Conservation (phyloP, 2,329 filamentous ascomycete species). For the Cladosporium phlei region DNA sequence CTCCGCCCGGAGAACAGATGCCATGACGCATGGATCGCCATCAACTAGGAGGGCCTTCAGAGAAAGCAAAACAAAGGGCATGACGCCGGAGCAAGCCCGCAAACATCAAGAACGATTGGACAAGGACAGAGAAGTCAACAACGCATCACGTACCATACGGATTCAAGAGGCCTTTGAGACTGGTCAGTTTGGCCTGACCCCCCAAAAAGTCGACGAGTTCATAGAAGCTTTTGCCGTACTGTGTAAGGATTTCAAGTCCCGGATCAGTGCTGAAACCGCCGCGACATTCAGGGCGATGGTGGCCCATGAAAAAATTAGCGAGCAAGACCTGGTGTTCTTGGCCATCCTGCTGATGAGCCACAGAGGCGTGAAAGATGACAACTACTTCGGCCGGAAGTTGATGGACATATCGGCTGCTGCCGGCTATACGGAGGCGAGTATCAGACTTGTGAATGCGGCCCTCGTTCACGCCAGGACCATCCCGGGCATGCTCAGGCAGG, state of each 20-base stretch:
- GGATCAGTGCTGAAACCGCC: background rate
- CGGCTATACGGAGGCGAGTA: conserved; percentile 23
- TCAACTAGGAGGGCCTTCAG: too few species aligned
- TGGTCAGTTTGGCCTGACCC: conserved; percentile 5
- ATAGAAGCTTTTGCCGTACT: conserved; percentile 13
- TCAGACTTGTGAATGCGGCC: conserved; percentile 23
- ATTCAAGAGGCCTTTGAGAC: background rate
- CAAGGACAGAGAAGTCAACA: background rate
- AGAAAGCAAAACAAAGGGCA: background rate
- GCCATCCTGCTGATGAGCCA: conserved; percentile 10
- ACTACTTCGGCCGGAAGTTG: conserved; percentile 21
- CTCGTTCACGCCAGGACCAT: conserved; percentile 14
- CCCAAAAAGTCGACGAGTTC: conserved; percentile 14
- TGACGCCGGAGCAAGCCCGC: conserved; percentile 4
- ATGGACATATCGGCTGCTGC: conserved; percentile 21
- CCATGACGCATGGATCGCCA: too few species aligned
- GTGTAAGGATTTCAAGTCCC: background rate
- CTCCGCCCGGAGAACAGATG: background rate
- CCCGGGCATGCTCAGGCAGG: conserved; percentile 16
- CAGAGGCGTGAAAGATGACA: conserved; percentile 3
- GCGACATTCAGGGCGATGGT: conserved; percentile 7
- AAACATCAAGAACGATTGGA: background rate
- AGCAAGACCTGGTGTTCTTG: conserved; percentile 13
- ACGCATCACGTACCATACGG: background rate
- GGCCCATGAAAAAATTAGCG: conserved; percentile 5